phyloP scores from a whole-genome alignment of 2,329 filamentous ascomycete species.

The Monilinia fructigena region DNA sequence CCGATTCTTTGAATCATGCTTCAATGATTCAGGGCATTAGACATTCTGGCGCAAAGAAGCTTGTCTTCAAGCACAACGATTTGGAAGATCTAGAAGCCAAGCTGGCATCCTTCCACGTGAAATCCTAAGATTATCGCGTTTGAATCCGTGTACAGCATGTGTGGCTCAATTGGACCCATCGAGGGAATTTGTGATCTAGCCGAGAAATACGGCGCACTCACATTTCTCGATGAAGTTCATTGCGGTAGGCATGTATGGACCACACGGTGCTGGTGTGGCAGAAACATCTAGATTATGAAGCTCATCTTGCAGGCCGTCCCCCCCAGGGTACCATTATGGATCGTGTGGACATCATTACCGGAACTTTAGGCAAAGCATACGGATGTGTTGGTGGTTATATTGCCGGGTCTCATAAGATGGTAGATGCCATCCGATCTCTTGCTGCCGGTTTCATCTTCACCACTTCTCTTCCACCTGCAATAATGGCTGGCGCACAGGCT shows the following conservation, averaged over 20 bases:
- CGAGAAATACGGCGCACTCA: slow-evolving; percentile 96
- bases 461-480: slow-evolving; percentile 90
- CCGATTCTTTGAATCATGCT: slow-evolving; percentile 94
- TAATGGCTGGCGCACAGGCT: slow-evolving; percentile 89
- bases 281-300: slow-evolving; percentile 97
- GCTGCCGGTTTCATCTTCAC: slow-evolving; percentile 99
- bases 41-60: slow-evolving; percentile 93
- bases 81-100: slow-evolving; percentile 90
- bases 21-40: slow-evolving; percentile 99
- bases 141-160: slow-evolving; percentile 99
- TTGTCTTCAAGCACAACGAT: slow-evolving; percentile 99
- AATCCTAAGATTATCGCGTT: slow-evolving; percentile 96
- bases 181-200: slow-evolving; percentile 93
- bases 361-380: slow-evolving; percentile 95
- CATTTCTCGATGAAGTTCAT: slow-evolving; percentile 97
- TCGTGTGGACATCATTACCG: slow-evolving; percentile 95
- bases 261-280: slow-evolving; percentile 89
- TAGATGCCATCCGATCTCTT: slow-evolving; percentile 90
- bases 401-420: slow-evolving; percentile 79
- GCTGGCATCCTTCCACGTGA: slow-evolving; percentile 82
- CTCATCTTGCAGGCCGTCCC: slow-evolving; percentile 71
- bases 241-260: slow-evolving; percentile 98
- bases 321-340: slow-evolving; percentile 88
- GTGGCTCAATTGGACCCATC: slow-evolving; percentile 93
- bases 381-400: slow-evolving; percentile 98